Evolutionary conservation across 148 eudicot genomes (phyloP).

Genomic region (Spergularia bocconei): DNA sequence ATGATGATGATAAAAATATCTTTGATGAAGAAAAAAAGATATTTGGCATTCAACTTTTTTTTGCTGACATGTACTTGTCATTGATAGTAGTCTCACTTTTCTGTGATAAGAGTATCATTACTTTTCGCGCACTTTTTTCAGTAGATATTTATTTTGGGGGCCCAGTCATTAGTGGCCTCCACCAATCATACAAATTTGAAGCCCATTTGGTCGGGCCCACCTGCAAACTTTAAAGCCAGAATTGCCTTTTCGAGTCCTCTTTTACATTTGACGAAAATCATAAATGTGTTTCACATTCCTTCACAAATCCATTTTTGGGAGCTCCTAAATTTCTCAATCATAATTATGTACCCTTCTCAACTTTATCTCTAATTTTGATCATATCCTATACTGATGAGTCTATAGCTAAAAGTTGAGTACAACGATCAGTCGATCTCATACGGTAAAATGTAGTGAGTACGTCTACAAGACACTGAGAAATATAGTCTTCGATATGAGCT

Average conservation of each 20-base stretch:
- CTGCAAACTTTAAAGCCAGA: not conserved
- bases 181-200: not conserved
- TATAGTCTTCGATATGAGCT: too few relatives aligned
- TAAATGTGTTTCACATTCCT: too few relatives aligned
- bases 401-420: too few relatives aligned
- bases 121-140: not conserved
- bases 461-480: too few relatives aligned
- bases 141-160: conserved; percentile 1
- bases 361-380: too few relatives aligned
- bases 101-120: not conserved
- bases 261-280: too few relatives aligned
- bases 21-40: conserved; percentile 1
- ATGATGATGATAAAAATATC: conserved; percentile 19
- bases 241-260: not conserved
- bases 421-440: too few relatives aligned
- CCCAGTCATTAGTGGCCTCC: not conserved
- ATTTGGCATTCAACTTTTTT: conserved; percentile 3
- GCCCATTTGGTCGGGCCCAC: not conserved
- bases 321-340: too few relatives aligned
- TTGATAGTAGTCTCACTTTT: conserved; percentile 8
- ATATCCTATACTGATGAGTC: too few relatives aligned
- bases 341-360: too few relatives aligned
- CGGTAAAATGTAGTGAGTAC: too few relatives aligned
- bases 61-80: conserved; percentile 12
- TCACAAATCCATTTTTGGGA: too few relatives aligned